Evolutionary conservation across 257 asterid genomes (phyloP), one percentile per base, ranked within the genome.

Genomic region (Penstemon barbatus): DNA sequence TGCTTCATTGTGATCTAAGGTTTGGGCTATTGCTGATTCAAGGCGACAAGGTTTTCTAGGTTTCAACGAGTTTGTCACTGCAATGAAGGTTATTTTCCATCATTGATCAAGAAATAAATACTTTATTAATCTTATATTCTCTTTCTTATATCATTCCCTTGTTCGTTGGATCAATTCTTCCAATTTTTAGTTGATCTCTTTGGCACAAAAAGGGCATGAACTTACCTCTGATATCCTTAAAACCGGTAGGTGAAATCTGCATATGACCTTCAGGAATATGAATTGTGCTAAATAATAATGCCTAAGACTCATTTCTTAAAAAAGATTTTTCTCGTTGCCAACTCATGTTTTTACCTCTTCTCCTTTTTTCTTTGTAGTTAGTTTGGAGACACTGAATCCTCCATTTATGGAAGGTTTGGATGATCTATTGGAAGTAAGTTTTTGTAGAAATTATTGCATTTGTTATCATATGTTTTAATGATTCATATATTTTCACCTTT

Each of bases 1-100:
- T 36, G 46, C 8, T 58, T 40, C 8, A 68, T n/a, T 82, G 63
- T 57, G 53, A 48, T 71, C 55, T 15, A 74, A 93, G 99, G 96
- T 93, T 39, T 90, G 99, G 99, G 97, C 95, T 50, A 82, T 93
- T 59, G 92, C 96, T 57, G 99, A 93, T 76, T 71, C 95, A 43
- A 90, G 84, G 74, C 80, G 92, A 53, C 99, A 90, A 82, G 97
- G 99, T 9, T 93, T 75, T 78, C 81, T 93, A 58, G 97, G 89
- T 62, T 79, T 90, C 59, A 78, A 81, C 66, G 99, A 93, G 79
- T 93, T 93, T 60, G 71, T 83, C 74, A 84, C 91, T 49, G 95
- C 99, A 74, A 88, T 93, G 97, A 95, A 93, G 99, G 97, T 93
- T 71, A 45, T 58, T 54, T 42, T 55, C 60, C 52, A 37, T 52